Percentiles rank a stretch among this genome's conserved stretches.
phyloP scores from a whole-genome alignment of 371 early-diverging fungal genomes.

The Sanchytrium tribonematis region DNA sequence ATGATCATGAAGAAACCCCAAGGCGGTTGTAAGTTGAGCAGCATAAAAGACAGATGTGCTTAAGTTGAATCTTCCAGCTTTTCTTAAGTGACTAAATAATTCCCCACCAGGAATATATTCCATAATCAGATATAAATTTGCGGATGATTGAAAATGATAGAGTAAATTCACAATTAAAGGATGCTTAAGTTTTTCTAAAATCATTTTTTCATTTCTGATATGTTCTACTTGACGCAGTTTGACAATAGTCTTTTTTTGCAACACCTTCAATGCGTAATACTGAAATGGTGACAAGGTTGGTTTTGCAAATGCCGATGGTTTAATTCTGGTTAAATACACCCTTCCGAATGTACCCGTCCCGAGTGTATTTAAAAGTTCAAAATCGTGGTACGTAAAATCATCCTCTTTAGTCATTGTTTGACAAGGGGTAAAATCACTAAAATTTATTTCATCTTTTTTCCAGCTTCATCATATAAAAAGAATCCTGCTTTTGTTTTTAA shows the following conservation, averaged over 20 bases:
- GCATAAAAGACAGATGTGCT: no score
- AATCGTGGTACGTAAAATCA: no score
- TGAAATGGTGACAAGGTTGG: constrained; percentile 7
- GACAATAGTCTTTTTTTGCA: constrained; percentile 69
- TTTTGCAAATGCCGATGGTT: neutral
- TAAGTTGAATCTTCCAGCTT: no score
- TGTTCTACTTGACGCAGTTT: constrained; percentile 48
- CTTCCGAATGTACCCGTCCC: constrained; percentile 80
- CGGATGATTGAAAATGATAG: constrained; percentile 61
- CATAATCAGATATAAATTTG: constrained; percentile 67
- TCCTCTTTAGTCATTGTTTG: no score
- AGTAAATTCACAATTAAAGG: constrained; percentile 74
- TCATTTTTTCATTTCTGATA: constrained; percentile 21
- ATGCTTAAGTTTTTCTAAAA: constrained; percentile 57
- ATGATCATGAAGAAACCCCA: constrained; percentile 58
- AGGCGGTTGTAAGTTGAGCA: constrained; percentile 52
- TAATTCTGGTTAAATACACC: constrained; percentile 39
- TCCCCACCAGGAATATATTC: constrained; percentile 90
- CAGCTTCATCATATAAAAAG: constrained; percentile 11
- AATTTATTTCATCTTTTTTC: no score
- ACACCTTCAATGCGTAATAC: constrained; percentile 76
- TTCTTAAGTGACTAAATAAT: constrained; percentile 74
- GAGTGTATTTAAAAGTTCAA: neutral
- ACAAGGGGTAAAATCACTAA: no score
- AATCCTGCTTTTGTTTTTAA: constrained; percentile 69